phyloP scores from a whole-genome alignment of 2,329 filamentous ascomycete genomes.

The Arthrobotrys sinensis region DNA sequence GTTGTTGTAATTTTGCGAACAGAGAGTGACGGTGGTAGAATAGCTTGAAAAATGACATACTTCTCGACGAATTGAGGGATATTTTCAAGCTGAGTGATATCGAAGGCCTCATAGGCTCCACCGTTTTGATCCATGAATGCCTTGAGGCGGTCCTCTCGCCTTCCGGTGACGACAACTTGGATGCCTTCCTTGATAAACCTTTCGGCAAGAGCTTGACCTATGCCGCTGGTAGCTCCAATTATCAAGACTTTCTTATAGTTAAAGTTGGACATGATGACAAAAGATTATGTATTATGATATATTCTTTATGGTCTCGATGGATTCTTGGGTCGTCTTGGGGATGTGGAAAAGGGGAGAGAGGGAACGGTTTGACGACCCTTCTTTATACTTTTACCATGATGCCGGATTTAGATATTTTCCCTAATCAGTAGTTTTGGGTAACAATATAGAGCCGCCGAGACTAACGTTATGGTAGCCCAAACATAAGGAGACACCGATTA shows the following conservation, averaged over 20 bases:
- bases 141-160: slow-evolving; percentile 72
- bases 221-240: slow-evolving; percentile 73
- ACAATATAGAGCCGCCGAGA: slow-evolving; percentile 19
- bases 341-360: not conserved
- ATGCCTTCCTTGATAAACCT: slow-evolving; percentile 70
- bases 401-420: slow-evolving; percentile 42
- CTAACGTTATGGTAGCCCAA: slow-evolving; percentile 12
- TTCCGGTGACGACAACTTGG: slow-evolving; percentile 73
- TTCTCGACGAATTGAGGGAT: slow-evolving; percentile 69
- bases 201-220: slow-evolving; percentile 71
- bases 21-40: not conserved
- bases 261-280: slow-evolving; percentile 66
- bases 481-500: not conserved
- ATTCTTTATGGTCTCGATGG: not conserved
- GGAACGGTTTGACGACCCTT: not conserved
- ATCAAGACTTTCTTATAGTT: slow-evolving; percentile 73
- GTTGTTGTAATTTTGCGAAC: slow-evolving; percentile 41
- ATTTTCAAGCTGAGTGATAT: slow-evolving; percentile 69
- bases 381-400: slow-evolving; percentile 2
- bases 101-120: slow-evolving; percentile 66
- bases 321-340: not conserved
- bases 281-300: not conserved
- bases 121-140: slow-evolving; percentile 70
- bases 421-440: slow-evolving; percentile 15
- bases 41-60: slow-evolving; percentile 63